Evolutionary conservation across 2,329 filamentous ascomycete genomes (phyloP).

Genomic region (Xylariales sp.): DNA sequence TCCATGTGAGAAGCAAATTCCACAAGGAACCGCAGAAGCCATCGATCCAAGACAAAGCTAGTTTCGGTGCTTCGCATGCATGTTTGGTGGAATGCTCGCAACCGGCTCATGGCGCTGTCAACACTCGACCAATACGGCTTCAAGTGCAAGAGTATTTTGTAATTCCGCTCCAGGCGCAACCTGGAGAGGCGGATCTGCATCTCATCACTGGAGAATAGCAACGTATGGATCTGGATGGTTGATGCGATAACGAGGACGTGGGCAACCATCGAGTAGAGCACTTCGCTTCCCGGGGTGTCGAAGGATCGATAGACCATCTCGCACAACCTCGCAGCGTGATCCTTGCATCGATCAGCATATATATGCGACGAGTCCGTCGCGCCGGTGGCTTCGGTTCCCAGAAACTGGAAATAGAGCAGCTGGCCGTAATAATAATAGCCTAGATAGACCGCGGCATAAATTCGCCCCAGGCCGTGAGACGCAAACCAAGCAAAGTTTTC

Average conservation of each 20-base stretch:
- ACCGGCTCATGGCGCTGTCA: conserved; percentile 30
- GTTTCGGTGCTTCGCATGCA: conserved; percentile 31
- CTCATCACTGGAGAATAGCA: conserved; percentile 35
- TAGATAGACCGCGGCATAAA: conserved; percentile 39
- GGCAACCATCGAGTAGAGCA: conserved; percentile 38
- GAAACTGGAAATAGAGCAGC: conserved; percentile 43
- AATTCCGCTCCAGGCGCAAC: conserved; percentile 36
- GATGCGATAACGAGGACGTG: conserved; percentile 43
- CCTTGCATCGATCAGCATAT: conserved; percentile 34
- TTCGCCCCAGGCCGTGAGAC: conserved; percentile 32
- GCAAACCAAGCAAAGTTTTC: conserved; percentile 32
- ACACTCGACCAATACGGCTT: conserved; percentile 35
- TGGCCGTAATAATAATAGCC: conserved; percentile 39
- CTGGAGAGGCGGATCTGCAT: conserved; percentile 28
- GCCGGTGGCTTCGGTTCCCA: conserved; percentile 15
- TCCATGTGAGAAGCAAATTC: conserved; percentile 25
- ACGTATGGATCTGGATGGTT: conserved; percentile 39
- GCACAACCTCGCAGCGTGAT: conserved; percentile 32
- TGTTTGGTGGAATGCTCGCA: conserved; percentile 36
- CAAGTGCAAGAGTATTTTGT: conserved; percentile 36
- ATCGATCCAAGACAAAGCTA: conserved; percentile 34
- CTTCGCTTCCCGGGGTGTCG: conserved; percentile 30
- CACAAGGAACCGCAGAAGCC: conserved; percentile 34
- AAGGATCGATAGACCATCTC: conserved; percentile 34
- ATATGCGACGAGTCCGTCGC: conserved; percentile 18